These are phyloP conservation scores for Colletotrichum filicis DNA, from an alignment of 2,329 filamentous ascomycete genomes.

Conservation along the genomic window DNA sequence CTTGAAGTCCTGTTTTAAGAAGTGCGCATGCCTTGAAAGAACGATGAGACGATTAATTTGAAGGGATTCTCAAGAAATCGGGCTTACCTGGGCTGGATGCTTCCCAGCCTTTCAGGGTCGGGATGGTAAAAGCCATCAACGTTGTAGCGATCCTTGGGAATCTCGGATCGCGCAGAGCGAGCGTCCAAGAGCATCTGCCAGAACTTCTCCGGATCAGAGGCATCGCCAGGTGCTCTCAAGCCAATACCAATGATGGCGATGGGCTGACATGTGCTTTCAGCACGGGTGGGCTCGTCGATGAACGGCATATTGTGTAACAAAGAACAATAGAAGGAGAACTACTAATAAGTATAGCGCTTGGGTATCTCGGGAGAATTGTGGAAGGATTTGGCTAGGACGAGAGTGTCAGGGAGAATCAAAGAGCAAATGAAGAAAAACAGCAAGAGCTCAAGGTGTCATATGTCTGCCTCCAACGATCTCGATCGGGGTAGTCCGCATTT, in stretches of 20 bases:
- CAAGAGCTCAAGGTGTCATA: not conserved
- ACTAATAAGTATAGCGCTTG: slow-evolving; percentile 1
- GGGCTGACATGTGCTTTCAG: slow-evolving; percentile 37
- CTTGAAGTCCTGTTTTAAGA: slow-evolving; percentile 43
- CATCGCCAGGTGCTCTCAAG: slow-evolving; percentile 51
- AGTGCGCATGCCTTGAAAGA: slow-evolving; percentile 41
- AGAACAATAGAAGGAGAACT: slow-evolving; percentile 6
- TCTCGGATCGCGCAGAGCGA: slow-evolving; percentile 29
- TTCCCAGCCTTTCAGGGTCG: slow-evolving; percentile 35
- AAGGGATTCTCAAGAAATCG: no score
- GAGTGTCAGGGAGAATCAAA: not conserved
- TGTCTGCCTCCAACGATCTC: not conserved
- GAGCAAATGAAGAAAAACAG: not conserved
- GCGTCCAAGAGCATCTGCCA: slow-evolving; percentile 45
- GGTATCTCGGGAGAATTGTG: slow-evolving; percentile 10
- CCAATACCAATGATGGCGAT: slow-evolving; percentile 53
- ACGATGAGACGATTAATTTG: no score
- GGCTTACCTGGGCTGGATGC: slow-evolving; percentile 34
- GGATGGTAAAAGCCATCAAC: slow-evolving; percentile 39
- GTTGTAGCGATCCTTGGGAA: slow-evolving; percentile 39
- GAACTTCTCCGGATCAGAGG: slow-evolving; percentile 46
- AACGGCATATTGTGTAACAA: slow-evolving; percentile 8
- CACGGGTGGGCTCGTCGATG: slow-evolving; percentile 17
- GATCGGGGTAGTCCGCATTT: not conserved
- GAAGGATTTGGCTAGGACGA: not conserved